These are phyloP conservation scores for Wallacemonas sp. DNA, from an alignment of 208 protist species.

Conservation along the genomic window DNA sequence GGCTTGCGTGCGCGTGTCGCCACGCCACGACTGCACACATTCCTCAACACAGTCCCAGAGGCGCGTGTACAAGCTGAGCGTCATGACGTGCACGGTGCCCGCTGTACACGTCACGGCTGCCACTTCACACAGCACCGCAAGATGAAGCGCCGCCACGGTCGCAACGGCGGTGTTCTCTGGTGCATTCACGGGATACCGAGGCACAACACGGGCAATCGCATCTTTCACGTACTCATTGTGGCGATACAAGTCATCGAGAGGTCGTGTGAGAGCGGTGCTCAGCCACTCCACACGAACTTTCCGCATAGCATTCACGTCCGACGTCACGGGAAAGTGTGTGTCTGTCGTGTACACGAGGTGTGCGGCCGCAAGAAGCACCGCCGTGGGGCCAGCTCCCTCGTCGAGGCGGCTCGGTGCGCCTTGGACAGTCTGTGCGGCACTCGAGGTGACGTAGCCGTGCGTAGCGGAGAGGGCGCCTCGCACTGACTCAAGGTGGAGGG, in stretches of 20 bases:
- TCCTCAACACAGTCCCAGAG: constrained; percentile 29
- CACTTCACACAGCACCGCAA: constrained; percentile 62
- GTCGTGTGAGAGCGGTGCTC: constrained; percentile 54
- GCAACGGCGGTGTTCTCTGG: constrained; percentile 2
- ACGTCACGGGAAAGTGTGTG: constrained; percentile 47
- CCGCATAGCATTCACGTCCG: constrained; percentile 59
- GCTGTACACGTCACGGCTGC: constrained; percentile 69
- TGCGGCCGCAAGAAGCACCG: constrained; percentile 42
- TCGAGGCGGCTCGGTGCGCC: background rate
- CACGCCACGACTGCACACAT: constrained; percentile 13
- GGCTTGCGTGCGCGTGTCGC: background rate
- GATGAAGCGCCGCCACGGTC: constrained; percentile 23
- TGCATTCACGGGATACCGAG: background rate
- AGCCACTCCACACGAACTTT: constrained; percentile 62
- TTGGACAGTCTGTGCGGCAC: background rate
- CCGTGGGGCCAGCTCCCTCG: background rate
- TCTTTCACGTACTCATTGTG: background rate
- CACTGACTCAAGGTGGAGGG: background rate
- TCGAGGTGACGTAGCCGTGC: background rate
- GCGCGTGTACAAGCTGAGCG: constrained; percentile 29
- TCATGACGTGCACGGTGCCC: constrained; percentile 70
- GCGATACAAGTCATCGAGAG: constrained; percentile 15
- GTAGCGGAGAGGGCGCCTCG: background rate
- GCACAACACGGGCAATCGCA: background rate
- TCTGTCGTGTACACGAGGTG: constrained; percentile 63